Evolutionary conservation across 495 filamentous ascomycete genomes (phyloP), one percentile per base, ranked within the genome.

Genomic region (Trichocladium antarcticum): DNA sequence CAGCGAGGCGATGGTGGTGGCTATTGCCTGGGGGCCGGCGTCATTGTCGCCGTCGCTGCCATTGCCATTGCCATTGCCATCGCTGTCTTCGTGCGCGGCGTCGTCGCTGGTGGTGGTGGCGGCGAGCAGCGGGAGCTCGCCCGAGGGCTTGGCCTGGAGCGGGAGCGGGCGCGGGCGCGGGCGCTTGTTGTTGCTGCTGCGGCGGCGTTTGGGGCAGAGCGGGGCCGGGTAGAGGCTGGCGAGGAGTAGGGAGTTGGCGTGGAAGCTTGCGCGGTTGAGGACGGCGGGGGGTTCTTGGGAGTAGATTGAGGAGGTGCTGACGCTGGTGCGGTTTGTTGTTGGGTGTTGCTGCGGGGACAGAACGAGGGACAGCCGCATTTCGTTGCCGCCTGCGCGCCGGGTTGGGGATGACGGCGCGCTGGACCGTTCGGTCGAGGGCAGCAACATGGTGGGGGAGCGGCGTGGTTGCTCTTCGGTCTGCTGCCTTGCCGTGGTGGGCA

Each of bases 231-330:
- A 27, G 24, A 27, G 24, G 24, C 8, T 27, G 19, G 32, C 16
- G 6, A 19, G 44, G 28, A 55, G 42, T 2, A 24, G 35, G 3
- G 45, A 37, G 43, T 53, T 53, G 34, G 44, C 36, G 3, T n/a
- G 37, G 42, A 57, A 50, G 35, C 27, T 29, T 31, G 35, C 45
- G 3, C 34, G 27, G 47, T 59, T 59, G 42, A 56, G 21, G 3
- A 47, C 49, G 15, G 29, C 19, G 31, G 39, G 46, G 3, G 50
- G 35, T 24, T 58, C 56, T 27, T 56, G 53, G 12, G 60, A 61
- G 44, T 61, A 63, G 37, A 61, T 24, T 1, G 58, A 63, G 0
- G 57, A 62, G 6, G 59, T 49, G n/a, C n/a, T n/a, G 43, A 47
- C 42, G 46, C 57, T 60, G 36, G 32, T 10, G 10, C 45, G 47